phyloP scores from a whole-genome alignment of 768 basidiomycete genomes.

The Lactifluus volemus region DNA sequence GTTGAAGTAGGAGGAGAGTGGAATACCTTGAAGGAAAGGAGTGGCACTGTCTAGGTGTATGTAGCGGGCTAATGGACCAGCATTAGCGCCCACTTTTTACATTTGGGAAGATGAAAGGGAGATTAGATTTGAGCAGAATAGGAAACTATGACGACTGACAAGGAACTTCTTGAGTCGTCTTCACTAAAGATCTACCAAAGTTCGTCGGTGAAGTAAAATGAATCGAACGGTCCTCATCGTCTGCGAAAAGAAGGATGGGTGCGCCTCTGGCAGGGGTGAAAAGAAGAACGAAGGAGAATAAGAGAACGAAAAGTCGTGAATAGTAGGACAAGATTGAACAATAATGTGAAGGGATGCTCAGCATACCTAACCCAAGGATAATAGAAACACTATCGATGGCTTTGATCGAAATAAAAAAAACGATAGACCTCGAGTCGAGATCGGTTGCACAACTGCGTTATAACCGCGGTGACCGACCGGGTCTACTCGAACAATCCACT shows the following conservation, averaged over 20 bases:
- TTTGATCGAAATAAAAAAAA: no score
- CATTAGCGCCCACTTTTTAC: neutral
- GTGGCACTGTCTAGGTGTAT: neutral
- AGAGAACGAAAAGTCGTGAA: neutral
- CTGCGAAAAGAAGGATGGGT: neutral
- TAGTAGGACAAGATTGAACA: neutral
- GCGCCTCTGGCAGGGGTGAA: neutral
- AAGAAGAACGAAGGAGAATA: neutral
- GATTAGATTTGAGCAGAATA: neutral
- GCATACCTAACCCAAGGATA: neutral
- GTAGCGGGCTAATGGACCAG: neutral
- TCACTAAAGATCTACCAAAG: neutral
- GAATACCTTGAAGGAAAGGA: neutral
- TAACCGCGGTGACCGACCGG: neutral
- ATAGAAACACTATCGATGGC: no score
- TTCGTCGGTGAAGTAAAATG: neutral
- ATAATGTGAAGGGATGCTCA: neutral
- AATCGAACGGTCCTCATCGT: neutral
- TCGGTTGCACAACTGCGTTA: neutral
- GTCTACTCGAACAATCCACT: neutral
- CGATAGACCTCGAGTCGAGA: neutral
- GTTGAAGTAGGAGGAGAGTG: no score
- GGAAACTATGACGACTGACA: slow-evolving; percentile 2
- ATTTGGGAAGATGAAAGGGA: slow-evolving; percentile 6
- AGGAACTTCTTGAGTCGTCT: neutral